Conservation (phyloP, 2,329 filamentous ascomycete genomes). For the Geosmithia putterillii region DNA sequence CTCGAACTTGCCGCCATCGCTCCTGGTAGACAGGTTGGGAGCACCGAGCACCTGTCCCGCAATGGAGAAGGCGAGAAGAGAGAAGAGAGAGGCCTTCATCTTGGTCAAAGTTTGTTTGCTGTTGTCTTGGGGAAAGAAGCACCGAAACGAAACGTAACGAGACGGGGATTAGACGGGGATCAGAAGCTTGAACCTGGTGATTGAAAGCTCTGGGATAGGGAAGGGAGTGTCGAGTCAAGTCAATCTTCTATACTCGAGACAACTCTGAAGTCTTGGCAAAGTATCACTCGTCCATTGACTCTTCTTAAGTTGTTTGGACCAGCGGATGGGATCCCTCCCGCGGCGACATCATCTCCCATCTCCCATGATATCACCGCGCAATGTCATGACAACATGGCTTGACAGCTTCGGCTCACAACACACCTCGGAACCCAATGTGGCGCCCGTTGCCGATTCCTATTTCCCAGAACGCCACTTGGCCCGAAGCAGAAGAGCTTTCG, state of each 20-base stretch:
- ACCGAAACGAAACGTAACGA: no score
- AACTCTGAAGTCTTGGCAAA: no score
- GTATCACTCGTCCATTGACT: no score
- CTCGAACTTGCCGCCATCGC: conserved; percentile 21
- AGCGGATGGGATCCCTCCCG: not conserved
- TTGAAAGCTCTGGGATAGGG: no score
- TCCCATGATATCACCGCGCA: not conserved
- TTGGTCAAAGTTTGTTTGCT: no score
- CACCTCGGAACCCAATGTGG: not conserved
- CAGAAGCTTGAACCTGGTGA: no score
- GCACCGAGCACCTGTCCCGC: conserved; percentile 6
- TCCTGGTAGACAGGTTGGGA: conserved; percentile 7
- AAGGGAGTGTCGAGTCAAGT: no score
- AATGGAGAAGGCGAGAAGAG: conserved; percentile 5
- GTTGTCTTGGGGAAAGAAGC: no score
- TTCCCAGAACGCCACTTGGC: not conserved
- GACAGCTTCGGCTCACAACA: not conserved
- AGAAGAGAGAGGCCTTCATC: conserved; percentile 6
- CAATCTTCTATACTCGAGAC: no score
- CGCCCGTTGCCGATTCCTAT: not conserved
- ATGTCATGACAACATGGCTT: not conserved
- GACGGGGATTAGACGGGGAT: no score
- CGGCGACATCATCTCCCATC: not conserved
- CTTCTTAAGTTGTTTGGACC: no score
- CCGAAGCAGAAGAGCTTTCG: no score